phyloP scores from a whole-genome alignment of 352 stramenopile genomes.

The Globisporangium acanthophoron region DNA sequence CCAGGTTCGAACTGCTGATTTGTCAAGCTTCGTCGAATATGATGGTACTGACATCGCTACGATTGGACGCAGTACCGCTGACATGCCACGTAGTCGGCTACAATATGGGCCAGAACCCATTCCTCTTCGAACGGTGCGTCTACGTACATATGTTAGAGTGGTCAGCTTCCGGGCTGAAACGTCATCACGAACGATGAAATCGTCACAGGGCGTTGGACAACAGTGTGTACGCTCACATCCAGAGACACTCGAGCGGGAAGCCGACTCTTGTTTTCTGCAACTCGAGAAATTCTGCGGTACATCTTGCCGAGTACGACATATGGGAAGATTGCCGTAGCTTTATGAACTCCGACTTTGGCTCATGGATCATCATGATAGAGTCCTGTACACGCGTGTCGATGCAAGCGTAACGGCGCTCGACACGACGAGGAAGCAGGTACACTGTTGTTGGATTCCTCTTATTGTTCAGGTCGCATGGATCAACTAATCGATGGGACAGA shows the following conservation, averaged over 20 bases:
- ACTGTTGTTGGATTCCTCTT: neutral
- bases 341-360: neutral
- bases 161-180: neutral
- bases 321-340: neutral
- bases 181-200: constrained; percentile 19
- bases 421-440: constrained; percentile 7
- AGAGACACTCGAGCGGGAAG: constrained; percentile 33
- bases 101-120: constrained; percentile 18
- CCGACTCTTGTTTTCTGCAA: constrained; percentile 59
- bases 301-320: constrained; percentile 18
- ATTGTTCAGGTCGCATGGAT: neutral
- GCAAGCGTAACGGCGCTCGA: neutral
- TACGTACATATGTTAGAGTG: neutral
- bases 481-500: neutral
- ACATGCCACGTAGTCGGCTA: constrained; percentile 25
- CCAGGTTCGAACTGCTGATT: constrained; percentile 18
- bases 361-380: neutral
- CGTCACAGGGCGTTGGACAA: constrained; percentile 20
- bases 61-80: constrained; percentile 19
- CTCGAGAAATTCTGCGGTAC: constrained; percentile 20
- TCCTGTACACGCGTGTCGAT: neutral
- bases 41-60: neutral
- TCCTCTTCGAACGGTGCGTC: constrained; percentile 29
- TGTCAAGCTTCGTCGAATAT: neutral
- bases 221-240: constrained; percentile 36